Base-by-base conservation (phyloP, 345 rosid species). In the Physaria fendleri region DNA sequence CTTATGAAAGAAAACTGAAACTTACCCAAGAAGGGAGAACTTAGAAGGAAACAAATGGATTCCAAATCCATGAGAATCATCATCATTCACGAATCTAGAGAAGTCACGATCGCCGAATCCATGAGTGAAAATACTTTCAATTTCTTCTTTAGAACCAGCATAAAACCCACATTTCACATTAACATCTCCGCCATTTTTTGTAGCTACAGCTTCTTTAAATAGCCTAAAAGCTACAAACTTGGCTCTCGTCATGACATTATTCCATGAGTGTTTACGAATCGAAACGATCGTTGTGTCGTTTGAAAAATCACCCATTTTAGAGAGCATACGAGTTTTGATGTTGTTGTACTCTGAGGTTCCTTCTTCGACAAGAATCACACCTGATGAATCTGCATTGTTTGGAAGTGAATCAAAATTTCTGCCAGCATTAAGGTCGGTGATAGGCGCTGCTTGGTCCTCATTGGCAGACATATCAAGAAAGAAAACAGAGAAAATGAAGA, bases 121-220 rank as follows among this genome's bases (percentile, higher is more conserved):
- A 45, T 62, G 44, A 5, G 53, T 10, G 23, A 78, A 1, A 10
- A 79, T 74, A 5, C 60, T 6, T 12, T 58, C 21, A 34, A 76
- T 56, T 59, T 84, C 80, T 1, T 76, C 64, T 56, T 17, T 62
- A 4, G 83, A 71, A 21, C 58, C 78, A 35, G 71, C 76, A 44
- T 62, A 79, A 83, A 83, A 84, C 17, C 73, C 87, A 13, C 16
- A 46, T 40, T 32, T 45, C 0, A 73, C 43, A 46, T 81, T 77
- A 5, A 77, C 67, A 45, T 74, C 44, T 0, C 86, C 84, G 1
- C 76, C 80, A 20, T 60, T 16, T 54, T 76, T 84, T 21, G 62
- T 66, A 2, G 72, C 75, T 15, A 81, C 58, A 17, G 85, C 79
- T 23, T 63, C 59, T 0, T 59, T 23, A 27, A 57, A 73, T 29